Percentiles rank a stretch among this genome's conserved stretches.
These are phyloP conservation scores for Coelastrella sp. DNA, from an alignment of 139 green algal genomes.

Conservation along the genomic window DNA sequence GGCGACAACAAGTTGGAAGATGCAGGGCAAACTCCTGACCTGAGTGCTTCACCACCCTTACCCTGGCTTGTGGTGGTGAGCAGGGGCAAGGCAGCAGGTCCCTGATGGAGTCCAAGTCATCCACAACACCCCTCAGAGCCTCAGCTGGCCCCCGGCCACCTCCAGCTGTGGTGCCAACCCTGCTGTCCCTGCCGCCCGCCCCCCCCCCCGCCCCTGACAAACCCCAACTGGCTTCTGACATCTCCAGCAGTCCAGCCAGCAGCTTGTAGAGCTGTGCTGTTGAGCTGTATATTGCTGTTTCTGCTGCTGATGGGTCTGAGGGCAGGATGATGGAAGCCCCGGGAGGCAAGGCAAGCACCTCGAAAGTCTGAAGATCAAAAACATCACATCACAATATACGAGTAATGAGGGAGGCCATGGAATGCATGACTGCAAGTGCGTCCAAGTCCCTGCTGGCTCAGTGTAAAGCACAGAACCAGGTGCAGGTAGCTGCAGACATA, in stretches of 20 bases:
- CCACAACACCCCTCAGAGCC: background rate
- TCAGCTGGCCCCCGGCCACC: background rate
- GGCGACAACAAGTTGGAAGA: background rate
- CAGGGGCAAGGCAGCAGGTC: background rate
- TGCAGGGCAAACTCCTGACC: background rate
- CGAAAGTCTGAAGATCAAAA: background rate
- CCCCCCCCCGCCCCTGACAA: background rate
- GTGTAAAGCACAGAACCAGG: too few relatives aligned
- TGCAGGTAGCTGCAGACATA: too few relatives aligned
- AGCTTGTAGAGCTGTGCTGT: background rate
- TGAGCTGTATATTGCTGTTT: constrained; percentile 11
- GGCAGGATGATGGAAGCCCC: background rate
- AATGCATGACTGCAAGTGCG: too few relatives aligned
- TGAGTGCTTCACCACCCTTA: background rate
- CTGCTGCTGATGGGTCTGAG: background rate
- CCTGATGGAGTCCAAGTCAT: background rate
- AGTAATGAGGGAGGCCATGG: too few relatives aligned
- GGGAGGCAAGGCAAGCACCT: background rate
- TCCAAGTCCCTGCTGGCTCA: too few relatives aligned
- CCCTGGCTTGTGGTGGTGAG: background rate
- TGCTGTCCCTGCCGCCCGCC: background rate
- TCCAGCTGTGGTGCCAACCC: background rate
- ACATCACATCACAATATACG: background rate
- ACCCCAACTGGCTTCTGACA: background rate
- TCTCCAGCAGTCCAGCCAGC: background rate